Conservation (phyloP, 2,329 filamentous ascomycete genomes). For the Cryphonectria radicalis region DNA sequence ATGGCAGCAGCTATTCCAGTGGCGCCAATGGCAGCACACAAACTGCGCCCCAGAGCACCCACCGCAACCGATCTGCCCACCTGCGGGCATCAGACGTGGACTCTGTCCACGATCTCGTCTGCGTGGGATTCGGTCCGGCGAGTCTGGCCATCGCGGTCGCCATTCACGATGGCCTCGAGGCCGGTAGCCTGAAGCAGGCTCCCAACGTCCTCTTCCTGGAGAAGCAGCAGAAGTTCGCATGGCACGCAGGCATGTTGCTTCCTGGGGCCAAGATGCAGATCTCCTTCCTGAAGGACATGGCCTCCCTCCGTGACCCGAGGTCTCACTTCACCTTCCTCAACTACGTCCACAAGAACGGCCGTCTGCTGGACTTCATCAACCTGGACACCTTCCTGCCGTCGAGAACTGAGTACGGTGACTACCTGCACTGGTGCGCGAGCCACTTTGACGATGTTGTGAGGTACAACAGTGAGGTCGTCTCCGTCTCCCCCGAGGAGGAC, state of each 20-base stretch:
- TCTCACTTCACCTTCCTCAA: slow-evolving; percentile 96
- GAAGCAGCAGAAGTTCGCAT: slow-evolving; percentile 80
- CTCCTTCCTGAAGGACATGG: slow-evolving; percentile 94
- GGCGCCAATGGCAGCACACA: slow-evolving; percentile 21
- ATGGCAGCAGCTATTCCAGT: slow-evolving; percentile 25
- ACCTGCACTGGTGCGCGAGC: slow-evolving; percentile 88
- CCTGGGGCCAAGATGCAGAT: slow-evolving; percentile 97
- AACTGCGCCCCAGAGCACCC: slow-evolving; percentile 17
- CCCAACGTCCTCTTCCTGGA: slow-evolving; percentile 88
- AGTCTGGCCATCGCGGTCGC: slow-evolving; percentile 89
- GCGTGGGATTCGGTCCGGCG: slow-evolving; percentile 90
- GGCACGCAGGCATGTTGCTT: slow-evolving; percentile 95
- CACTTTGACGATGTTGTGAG: slow-evolving; percentile 75
- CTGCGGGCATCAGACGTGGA: slow-evolving; percentile 55
- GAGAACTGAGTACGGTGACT: slow-evolving; percentile 90
- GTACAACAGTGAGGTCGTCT: slow-evolving; percentile 78
- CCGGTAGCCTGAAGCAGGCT: slow-evolving; percentile 48
- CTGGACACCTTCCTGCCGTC: slow-evolving; percentile 85
- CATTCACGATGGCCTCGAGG: slow-evolving; percentile 75
- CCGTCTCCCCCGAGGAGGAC: slow-evolving; percentile 65
- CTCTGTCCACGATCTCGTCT: slow-evolving; percentile 81
- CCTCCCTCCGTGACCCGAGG: slow-evolving; percentile 82
- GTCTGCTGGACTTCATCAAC: slow-evolving; percentile 92
- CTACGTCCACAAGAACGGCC: slow-evolving; percentile 80
- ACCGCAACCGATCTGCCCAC: slow-evolving; percentile 38